Evolutionary conservation across 2,329 filamentous ascomycete genomes (phyloP), one percentile per base, ranked within the genome.

Genomic region (Shiraia bambusicola): DNA sequence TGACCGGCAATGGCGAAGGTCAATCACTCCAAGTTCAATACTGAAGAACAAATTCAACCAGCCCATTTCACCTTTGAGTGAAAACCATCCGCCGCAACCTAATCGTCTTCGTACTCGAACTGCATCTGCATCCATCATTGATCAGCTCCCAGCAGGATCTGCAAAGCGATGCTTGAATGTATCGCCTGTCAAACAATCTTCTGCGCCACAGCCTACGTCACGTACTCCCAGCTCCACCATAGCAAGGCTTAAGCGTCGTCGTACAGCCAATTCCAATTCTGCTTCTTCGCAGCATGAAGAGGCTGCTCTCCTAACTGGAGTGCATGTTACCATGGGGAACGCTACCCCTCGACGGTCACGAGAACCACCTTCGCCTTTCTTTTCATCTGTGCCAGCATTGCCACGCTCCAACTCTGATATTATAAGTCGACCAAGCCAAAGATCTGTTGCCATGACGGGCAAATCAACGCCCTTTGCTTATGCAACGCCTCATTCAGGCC

Each of bases 401-500:
- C 55, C 57, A 24, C 48, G 64, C 9, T 54, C 63, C 6, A 60
- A 55, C 29, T 67, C 63, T 6, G 64, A 67, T 34, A 43, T 58
- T n/a, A 53, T 50, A 45, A 72, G 69, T 69, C 22, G 79, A 68
- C 59, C 59, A 13, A 40, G 75, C 69, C 34, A 79, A 69, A 56
- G 63, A n/a, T 65, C 58, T 28, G 40, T 51, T 8, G 52, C 54
- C 22, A 40, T 58, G 63, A 46, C 49, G 3, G 56, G 58, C 42
- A 54, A 66, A 58, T 43, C 78, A 0, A 85, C 84, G 0, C 76
- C 76, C 2, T 82, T 82, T 50, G 83, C 82, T n/a, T 90, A 90
- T 57, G 84, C 85, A 2, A 91, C 87, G 0, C 87, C 87, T 0
- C 76, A 84, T 59, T 89, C 85, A 57, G 65, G 65, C 1, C 58